Base-by-base conservation (phyloP, 179 eudicot species). In the Silene vulgaris region DNA sequence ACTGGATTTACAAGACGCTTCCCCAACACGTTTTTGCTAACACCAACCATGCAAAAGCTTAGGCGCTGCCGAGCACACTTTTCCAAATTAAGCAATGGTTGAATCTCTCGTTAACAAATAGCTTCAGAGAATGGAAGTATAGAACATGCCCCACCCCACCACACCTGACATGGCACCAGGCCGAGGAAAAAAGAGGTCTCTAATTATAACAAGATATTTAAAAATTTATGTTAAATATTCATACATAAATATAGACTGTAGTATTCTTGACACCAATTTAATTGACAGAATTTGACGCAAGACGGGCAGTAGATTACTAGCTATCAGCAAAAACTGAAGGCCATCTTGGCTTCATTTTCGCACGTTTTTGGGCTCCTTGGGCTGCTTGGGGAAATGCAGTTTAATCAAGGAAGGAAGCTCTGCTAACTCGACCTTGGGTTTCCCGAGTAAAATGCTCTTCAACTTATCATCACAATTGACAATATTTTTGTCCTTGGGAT, bases 351-450 rank as follows among this genome's bases (percentile, higher is more conserved):
- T 63, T 13, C 32, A 63, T 11, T 6, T 5, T 0, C 6, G 7
- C 40, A 35, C 0, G 8, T 35, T 0, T 7, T 35, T 35, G 40
- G 7, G 40, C 8, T 35, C 40, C 40, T 35, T 35, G 40, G 40
- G 40, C 40, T 35, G 40, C 40, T 35, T 35, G 3, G 97, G 96
- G 67, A 93, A 93, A 85, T 93, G 98, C 80, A 93, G 82, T 82
- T 93, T 91, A 78, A 94, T 84, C 81, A 94, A 74, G 32, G 84
- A 76, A 78, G 97, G 97, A 84, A 94, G 94, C 85, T 94, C 98
- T 70, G 82, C 86, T 45, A 91, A 87, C 68, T 94, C 98, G 77
- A 94, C 72, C 80, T 77, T 85, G 64, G 82, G 74, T 78, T 92
- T 89, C 43, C 98, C 96, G 82, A 92, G 81, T 83, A 92, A 77